Conservation (phyloP, 768 basidiomycete genomes). For the Mycena kentingensis region DNA sequence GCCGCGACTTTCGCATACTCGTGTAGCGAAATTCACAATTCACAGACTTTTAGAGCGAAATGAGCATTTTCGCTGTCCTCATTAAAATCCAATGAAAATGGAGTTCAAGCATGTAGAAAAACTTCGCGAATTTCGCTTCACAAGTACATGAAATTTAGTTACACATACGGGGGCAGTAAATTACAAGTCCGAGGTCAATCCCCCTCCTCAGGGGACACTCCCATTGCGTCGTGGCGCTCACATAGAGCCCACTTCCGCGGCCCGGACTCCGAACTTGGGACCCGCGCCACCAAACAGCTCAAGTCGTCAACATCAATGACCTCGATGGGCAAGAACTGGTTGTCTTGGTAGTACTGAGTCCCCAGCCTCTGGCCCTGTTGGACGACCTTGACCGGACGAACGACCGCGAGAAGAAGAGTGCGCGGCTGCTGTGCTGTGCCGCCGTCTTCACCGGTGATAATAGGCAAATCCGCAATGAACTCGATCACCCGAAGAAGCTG, state of each 20-base stretch:
- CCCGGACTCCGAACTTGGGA: neutral
- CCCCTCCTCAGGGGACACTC: too few species aligned
- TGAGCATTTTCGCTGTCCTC: too few species aligned
- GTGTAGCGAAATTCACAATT: too few species aligned
- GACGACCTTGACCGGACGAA: neutral
- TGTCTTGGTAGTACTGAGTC: constrained; percentile 1
- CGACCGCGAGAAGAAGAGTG: neutral
- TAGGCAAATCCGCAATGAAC: neutral
- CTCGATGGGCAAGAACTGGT: constrained; percentile 6
- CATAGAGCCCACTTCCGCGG: constrained; percentile 1
- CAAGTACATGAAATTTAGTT: too few species aligned
- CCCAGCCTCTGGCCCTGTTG: neutral
- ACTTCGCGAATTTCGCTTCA: too few species aligned
- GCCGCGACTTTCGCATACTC: too few species aligned
- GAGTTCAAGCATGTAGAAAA: too few species aligned
- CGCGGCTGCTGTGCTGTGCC: neutral
- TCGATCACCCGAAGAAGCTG: constrained; percentile 1
- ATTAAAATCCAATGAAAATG: too few species aligned
- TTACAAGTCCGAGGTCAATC: too few species aligned
- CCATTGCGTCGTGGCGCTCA: constrained; percentile 13
- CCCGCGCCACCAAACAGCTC: constrained; percentile 13
- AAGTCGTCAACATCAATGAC: constrained; percentile 16
- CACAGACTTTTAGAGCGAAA: too few species aligned
- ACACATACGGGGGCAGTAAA: too few species aligned
- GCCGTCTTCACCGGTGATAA: neutral